These are phyloP conservation scores for Emericellopsis atlantica DNA, from an alignment of 2,329 filamentous ascomycete species.

Conservation along the genomic window DNA sequence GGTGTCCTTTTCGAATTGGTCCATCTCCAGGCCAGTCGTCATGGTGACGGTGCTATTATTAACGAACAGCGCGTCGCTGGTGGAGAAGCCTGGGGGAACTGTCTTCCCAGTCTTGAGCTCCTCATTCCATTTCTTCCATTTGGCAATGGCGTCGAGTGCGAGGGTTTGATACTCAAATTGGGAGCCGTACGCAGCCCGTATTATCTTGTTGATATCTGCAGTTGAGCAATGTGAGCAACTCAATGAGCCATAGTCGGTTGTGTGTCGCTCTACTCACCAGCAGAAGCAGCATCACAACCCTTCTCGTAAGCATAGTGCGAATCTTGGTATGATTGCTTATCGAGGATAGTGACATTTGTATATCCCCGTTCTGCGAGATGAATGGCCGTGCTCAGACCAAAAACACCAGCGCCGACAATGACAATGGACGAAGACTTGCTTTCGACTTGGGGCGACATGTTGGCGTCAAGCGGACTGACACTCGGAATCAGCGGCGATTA, in stretches of 20 bases:
- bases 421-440: conserved; percentile 5
- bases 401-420: conserved; percentile 13
- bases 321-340: conserved; percentile 28
- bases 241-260: not conserved
- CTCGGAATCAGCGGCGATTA: not conserved
- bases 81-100: conserved; percentile 22
- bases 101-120: conserved; percentile 16
- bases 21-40: conserved; percentile 10
- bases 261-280: conserved; percentile 12
- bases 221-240: not conserved
- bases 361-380: conserved; percentile 26
- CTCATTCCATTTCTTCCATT: conserved; percentile 32
- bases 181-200: conserved; percentile 22
- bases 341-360: conserved; percentile 31
- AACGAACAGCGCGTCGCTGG: conserved; percentile 20
- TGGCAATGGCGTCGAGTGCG: conserved; percentile 23
- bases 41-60: conserved; percentile 21
- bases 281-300: conserved; percentile 29
- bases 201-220: conserved; percentile 22
- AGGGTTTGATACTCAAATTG: conserved; percentile 33
- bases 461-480: not conserved
- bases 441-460: not conserved
- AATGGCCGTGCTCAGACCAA: conserved; percentile 21
- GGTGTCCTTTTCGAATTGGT: conserved; percentile 20
- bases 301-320: conserved; percentile 23